These are phyloP conservation scores for Coemansia biformis DNA, from an alignment of 192 early-diverging fungal species.

Conservation along the genomic window DNA sequence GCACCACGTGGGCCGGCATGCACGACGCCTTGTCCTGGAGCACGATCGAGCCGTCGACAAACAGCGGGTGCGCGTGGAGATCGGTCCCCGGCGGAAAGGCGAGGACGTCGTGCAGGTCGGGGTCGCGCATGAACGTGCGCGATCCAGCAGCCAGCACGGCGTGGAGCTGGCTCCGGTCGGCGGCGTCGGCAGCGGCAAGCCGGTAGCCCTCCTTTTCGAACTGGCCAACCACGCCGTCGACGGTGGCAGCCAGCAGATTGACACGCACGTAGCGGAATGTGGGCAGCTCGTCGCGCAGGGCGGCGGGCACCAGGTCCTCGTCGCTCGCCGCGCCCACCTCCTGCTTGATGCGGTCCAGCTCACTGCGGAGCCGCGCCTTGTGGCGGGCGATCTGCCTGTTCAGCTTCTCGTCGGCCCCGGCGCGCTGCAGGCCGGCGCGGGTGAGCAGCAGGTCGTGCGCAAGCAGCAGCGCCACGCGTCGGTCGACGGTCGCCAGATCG, in stretches of 20 bases:
- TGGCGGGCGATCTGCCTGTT: constrained; percentile 65
- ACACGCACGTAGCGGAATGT: constrained; percentile 86
- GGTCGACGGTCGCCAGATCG: constrained; percentile 40
- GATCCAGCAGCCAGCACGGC: constrained; percentile 10
- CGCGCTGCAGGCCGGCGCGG: constrained; percentile 60
- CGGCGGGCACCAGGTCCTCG: constrained; percentile 63
- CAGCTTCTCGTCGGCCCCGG: constrained; percentile 52
- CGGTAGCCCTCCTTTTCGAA: constrained; percentile 59
- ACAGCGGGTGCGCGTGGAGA: constrained; percentile 77
- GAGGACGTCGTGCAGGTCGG: constrained; percentile 75
- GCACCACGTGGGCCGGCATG: constrained; percentile 83
- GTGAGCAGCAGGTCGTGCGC: constrained; percentile 84
- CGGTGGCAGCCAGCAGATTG: constrained; percentile 70
- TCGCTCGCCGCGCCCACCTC: constrained; percentile 61
- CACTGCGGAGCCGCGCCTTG: constrained; percentile 62
- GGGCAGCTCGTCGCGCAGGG: constrained; percentile 46
- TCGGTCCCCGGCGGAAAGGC: constrained; percentile 83
- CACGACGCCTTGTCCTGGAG: constrained; percentile 96
- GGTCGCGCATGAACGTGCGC: constrained; percentile 52
- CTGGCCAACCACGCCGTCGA: constrained; percentile 60
- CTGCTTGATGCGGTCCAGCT: constrained; percentile 74
- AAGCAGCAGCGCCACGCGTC: constrained; percentile 58
- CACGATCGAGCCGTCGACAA: constrained; percentile 72
- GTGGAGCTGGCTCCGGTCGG: constrained; percentile 2
- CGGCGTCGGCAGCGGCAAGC: constrained; percentile 39